Evolutionary conservation across 768 basidiomycete species (phyloP), one percentile per base, ranked within the genome.

Genomic region (Lentinus brumalis): DNA sequence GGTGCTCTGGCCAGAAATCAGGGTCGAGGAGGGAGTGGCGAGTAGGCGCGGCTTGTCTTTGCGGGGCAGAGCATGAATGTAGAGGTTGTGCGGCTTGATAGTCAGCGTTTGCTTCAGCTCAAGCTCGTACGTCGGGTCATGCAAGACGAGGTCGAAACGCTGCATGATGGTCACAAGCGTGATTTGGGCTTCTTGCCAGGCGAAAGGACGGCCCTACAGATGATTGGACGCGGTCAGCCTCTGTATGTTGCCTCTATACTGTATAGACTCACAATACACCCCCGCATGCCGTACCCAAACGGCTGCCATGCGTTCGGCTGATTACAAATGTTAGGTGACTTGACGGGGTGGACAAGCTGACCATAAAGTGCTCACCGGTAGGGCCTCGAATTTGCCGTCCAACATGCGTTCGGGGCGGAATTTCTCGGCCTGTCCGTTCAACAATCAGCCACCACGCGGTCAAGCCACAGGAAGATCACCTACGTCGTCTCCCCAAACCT

Each of bases 331-430:
- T 38, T 12, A 7, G 10, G 44, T 53, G 7, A 53, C 53, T 53
- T 4, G 21, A n/a, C 4, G n/a, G 15, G 30, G 1, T 3, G n/a
- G 4, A 15, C 14, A 31, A 2, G 7, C 16, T 12, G 1, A 57
- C 11, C 5, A 0, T 16, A 5, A 11, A 5, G 50, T 12, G 46
- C 65, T 12, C 12, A 74, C 77, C 5, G 81, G 81, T 6, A 81
- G 69, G 3, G 75, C 74, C 60, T 80, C 80, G 63, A 80, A 83
- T 57, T 77, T 77, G 3, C 78, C 80, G 63, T 80, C 77, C 26
- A 82, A 62, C 81, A 83, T 81, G 10, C 81, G 72, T 61, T 81
- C 81, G 0, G 81, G 81, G 11, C 66, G 69, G 71, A 79, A 81
- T 50, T 77, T 72, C 12, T 77, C 69, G 6, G 77, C 69, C 69